Conservation (phyloP, 192 early-diverging fungal species). For the Spizellomyces sp. region DNA sequence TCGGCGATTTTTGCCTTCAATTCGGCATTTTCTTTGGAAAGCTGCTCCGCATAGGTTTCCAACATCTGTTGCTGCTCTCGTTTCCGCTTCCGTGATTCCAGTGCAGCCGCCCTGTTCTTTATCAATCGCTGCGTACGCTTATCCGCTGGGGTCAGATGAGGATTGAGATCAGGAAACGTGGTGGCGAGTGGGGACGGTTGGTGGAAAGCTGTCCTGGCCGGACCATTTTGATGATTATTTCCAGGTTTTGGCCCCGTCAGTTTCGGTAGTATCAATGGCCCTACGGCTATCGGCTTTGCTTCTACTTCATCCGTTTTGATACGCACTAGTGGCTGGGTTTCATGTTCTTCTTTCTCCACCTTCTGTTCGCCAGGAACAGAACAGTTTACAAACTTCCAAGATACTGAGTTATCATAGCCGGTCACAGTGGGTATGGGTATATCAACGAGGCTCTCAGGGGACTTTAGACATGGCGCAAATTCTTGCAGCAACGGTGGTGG, state of each 20-base stretch:
- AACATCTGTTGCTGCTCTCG: conserved; percentile 80
- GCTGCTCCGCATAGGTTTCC: conserved; percentile 57
- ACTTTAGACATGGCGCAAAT: background rate
- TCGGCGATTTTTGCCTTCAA: conserved; percentile 59
- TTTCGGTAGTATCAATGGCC: background rate
- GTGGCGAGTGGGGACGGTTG: background rate
- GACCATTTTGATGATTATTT: background rate
- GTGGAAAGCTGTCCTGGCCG: background rate
- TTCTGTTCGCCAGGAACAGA: too few species aligned
- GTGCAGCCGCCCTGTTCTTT: conserved; percentile 89
- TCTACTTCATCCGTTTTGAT: background rate
- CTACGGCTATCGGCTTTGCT: background rate
- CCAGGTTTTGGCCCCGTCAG: background rate
- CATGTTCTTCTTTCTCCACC: too few species aligned
- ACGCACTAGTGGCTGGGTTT: background rate
- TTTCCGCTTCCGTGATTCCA: conserved; percentile 86
- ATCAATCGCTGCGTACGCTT: conserved; percentile 88
- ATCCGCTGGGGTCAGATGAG: conserved; percentile 35
- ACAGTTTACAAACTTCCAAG: too few species aligned
- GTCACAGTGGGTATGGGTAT: too few species aligned
- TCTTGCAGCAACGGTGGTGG: conserved; percentile 5
- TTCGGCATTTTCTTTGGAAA: conserved; percentile 60
- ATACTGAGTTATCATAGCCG: too few species aligned
- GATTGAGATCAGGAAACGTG: background rate
- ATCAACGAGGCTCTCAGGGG: too few species aligned